Base-by-base conservation (phyloP, 202 grass and related monocot genomes). In the Elaeis oleifera region DNA sequence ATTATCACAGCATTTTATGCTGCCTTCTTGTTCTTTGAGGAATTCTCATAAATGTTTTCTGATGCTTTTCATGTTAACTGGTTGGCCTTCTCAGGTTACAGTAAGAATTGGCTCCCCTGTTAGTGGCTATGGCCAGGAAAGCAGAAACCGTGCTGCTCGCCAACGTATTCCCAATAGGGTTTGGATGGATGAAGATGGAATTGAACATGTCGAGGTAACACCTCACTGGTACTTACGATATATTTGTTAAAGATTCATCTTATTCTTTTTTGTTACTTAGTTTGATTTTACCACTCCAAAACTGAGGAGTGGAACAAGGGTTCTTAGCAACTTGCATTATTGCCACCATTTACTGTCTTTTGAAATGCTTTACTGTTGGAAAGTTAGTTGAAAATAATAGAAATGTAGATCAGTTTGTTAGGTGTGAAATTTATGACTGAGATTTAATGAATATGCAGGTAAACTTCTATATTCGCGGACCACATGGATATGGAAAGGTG, bases 81-180 rank as follows among this genome's bases (percentile, higher is more conserved):
- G 44, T 67, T 18, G 53, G 21, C 64, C 69, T 70, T 79, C 19
- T 78, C 56, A 91, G 87, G 77, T 97, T 59, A 81, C 85, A 1
- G 72, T 79, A 14, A 84, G 76, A 85, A 97, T 97, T 59, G 94
- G 94, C 39, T 74, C 84, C 59, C 94, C 94, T 25, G 65, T 97
- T 72, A 97, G 88, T 79, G 94, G 94, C 61, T 97, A 97, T 86
- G 94, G 94, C 51, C 80, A 85, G 25, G 94, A 97, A 76, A 89
- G 71, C 64, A 83, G 84, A 89, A 97, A 92, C 57, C 87, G 88
- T 60, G 79, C 88, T 76, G 88, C 94, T 71, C 76, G 92, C 28
- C 92, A 97, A 61, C 82, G 88, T 23, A 84, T 97, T 68, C 80
- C 84, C 8, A 85, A 79, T 64, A 90, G 80, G 53, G 59, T 91